Evolutionary conservation across 2,329 filamentous ascomycete genomes (phyloP).

Genomic region (Hirsutella rhossiliensis): DNA sequence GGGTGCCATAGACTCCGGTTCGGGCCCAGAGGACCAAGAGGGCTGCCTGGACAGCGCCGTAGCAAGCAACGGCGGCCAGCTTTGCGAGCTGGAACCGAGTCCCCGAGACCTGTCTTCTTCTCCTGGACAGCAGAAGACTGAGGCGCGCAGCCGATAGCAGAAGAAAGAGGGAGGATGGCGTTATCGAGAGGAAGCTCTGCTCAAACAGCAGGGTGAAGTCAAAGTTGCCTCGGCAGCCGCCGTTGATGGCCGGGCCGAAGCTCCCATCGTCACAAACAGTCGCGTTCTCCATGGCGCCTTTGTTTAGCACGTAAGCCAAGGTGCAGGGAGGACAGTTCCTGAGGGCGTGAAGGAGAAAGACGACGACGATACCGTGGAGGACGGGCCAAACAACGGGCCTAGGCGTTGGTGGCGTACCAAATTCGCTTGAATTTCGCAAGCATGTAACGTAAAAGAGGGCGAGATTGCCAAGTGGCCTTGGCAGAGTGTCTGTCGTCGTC

Average conservation of each 20-base stretch:
- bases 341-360: too few relatives aligned
- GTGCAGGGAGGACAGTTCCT: too few relatives aligned
- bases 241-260: neutral
- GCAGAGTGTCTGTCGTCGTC: too few relatives aligned
- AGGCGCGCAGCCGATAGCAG: neutral
- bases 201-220: neutral
- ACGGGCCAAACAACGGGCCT: too few relatives aligned
- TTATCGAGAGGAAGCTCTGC: neutral
- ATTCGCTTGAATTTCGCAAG: too few relatives aligned
- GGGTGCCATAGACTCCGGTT: neutral
- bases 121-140: neutral
- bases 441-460: too few relatives aligned
- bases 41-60: neutral
- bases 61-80: neutral
- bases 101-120: neutral
- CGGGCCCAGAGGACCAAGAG: conserved; percentile 3
- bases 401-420: too few relatives aligned
- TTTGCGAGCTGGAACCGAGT: neutral
- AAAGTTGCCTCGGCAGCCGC: neutral
- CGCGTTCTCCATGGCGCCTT: too few relatives aligned
- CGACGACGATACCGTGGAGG: too few relatives aligned
- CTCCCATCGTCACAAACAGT: neutral
- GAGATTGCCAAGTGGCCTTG: too few relatives aligned
- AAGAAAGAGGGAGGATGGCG: neutral
- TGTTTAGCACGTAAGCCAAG: too few relatives aligned